Evolutionary conservation across 2,329 filamentous ascomycete species (phyloP).

Genomic region (Trichoderma sp.): DNA sequence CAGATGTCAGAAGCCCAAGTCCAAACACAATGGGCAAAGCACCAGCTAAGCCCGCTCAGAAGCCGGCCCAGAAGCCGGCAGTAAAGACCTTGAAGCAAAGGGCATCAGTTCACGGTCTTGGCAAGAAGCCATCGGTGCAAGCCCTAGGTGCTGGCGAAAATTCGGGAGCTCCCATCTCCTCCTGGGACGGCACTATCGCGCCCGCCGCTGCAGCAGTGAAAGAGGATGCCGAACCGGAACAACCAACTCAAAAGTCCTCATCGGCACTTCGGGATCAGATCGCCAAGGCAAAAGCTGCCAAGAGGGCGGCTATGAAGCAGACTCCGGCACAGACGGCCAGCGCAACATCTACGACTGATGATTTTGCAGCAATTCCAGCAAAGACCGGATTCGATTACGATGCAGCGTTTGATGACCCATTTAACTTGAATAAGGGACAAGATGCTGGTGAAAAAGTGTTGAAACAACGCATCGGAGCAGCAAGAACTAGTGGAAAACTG

Average conservation of each 20-base stretch:
- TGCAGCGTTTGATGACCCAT: slow-evolving; percentile 59
- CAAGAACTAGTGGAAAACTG: slow-evolving; percentile 73
- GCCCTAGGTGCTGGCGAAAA: slow-evolving; percentile 31
- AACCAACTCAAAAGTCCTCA: slow-evolving; percentile 63
- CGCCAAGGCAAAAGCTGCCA: slow-evolving; percentile 84
- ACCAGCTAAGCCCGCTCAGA: slow-evolving; percentile 42
- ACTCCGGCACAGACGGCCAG: slow-evolving; percentile 24
- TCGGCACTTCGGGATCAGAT: slow-evolving; percentile 83
- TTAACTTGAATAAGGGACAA: slow-evolving; percentile 62
- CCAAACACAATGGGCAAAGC: slow-evolving; percentile 38
- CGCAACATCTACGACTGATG: slow-evolving; percentile 13
- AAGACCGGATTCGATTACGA: slow-evolving; percentile 51
- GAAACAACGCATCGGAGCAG: slow-evolving; percentile 68
- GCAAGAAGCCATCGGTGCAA: slow-evolving; percentile 54
- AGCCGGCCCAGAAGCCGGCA: slow-evolving; percentile 48
- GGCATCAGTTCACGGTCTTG: slow-evolving; percentile 52
- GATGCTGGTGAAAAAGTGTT: slow-evolving; percentile 65
- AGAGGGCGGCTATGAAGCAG: slow-evolving; percentile 51
- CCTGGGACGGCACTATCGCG: slow-evolving; percentile 35
- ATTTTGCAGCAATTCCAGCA: slow-evolving; percentile 44
- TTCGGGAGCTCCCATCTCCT: slow-evolving; percentile 16
- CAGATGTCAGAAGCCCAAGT: slow-evolving; percentile 37
- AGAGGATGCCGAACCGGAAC: neutral
- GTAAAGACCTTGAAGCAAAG: slow-evolving; percentile 48
- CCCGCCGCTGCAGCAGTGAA: slow-evolving; percentile 24